phyloP scores from a whole-genome alignment of 2,329 filamentous ascomycete species.

The Eutypella sp. region DNA sequence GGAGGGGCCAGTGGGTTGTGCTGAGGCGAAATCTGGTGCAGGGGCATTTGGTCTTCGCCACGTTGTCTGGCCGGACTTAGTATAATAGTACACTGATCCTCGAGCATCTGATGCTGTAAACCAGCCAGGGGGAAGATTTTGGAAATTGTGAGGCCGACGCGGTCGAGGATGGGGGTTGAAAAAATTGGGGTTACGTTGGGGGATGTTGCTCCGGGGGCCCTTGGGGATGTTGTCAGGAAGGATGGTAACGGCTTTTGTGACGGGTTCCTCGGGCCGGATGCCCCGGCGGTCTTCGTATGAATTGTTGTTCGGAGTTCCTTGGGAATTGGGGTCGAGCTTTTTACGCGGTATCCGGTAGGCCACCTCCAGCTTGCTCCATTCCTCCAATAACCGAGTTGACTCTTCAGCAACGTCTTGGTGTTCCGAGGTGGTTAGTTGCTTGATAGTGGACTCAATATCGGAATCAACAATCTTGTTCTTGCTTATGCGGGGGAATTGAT shows the following conservation, averaged over 20 bases:
- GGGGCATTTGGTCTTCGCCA: constrained; percentile 75
- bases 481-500: constrained; percentile 83
- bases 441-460: constrained; percentile 81
- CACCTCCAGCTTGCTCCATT: constrained; percentile 85
- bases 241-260: constrained; percentile 37
- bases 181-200: constrained; percentile 48
- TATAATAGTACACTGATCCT: constrained; percentile 83
- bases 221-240: constrained; percentile 50
- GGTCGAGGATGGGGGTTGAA: constrained; percentile 46
- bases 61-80: constrained; percentile 68
- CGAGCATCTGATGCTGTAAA: constrained; percentile 66
- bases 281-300: constrained; percentile 62
- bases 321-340: constrained; percentile 69
- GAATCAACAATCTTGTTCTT: constrained; percentile 97
- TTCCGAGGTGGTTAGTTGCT: constrained; percentile 60
- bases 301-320: constrained; percentile 35
- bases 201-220: constrained; percentile 55
- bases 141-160: constrained; percentile 47
- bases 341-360: constrained; percentile 91
- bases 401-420: constrained; percentile 72
- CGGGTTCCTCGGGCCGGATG: constrained; percentile 40
- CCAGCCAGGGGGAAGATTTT: constrained; percentile 74
- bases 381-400: constrained; percentile 66
- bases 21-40: constrained; percentile 52
- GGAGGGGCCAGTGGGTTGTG: constrained; percentile 60